Evolutionary conservation across 257 asterid species (phyloP), one percentile per base, ranked within the genome.

Genomic region (Capsicum rhomboideum): DNA sequence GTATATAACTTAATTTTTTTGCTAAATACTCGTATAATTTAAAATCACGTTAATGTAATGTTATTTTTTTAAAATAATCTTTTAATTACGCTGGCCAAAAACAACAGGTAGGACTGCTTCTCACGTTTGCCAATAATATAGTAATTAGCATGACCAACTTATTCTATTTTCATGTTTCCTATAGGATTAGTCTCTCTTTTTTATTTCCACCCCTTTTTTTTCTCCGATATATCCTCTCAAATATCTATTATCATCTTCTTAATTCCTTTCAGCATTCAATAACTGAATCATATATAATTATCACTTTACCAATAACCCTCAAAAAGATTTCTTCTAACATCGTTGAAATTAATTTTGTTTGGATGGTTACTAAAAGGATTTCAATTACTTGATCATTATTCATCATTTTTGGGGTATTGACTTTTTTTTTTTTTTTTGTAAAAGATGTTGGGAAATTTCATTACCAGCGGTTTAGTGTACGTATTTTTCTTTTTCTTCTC

Each of bases 371-470:
- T 34, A 4, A 71, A 71, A 42, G 55, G 20, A 0, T 71, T 71
- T 71, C 13, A 12, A 44, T 23, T 46, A 21, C 58, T 74, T 74
- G 58, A 34, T 34, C 40, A 34, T 34, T 34, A 34, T 34, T 34
- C 40, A 34, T 34, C 40, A 34, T 34, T 34, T 79, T 68, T 67
- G 84, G 58, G 7, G 13, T 34, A 2, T 34, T 34, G 40, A 34
- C 4, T 34, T 34, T 34, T n/a, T 34, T 34, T 34, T 31, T 34
- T 34, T 34, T 34, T 34, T 34, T 34, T 4, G 40, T 72, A 21
- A 53, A 90, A 89, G 90, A 94, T 94, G 98, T 85, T 93, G 77
- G 97, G 94, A 29, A 95, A 92, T 79, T 79, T 94, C 54, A 79
- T 92, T 90, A 89, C 93, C 88, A 86, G 90, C 75, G 21, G 89